Conservation (phyloP, 495 filamentous ascomycete species). For the Neurospora sublineolata region DNA sequence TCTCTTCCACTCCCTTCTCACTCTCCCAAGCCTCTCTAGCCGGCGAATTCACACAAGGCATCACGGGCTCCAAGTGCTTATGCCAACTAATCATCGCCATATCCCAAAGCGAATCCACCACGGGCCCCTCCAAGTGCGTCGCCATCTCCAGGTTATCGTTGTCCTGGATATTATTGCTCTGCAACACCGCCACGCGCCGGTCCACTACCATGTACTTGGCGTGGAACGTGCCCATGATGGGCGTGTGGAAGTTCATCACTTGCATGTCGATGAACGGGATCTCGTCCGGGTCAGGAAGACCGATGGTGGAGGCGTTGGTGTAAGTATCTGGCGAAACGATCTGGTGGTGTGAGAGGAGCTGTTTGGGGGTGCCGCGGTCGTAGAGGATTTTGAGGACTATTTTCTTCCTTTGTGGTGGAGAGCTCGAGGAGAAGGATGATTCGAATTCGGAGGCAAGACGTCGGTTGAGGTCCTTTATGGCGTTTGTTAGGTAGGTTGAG, state of each 20-base stretch:
- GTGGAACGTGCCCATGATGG: slow-evolving; percentile 64
- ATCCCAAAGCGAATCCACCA: slow-evolving; percentile 66
- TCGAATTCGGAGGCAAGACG: slow-evolving; percentile 47
- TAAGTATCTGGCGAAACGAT: slow-evolving; percentile 46
- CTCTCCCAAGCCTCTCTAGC: slow-evolving; percentile 23
- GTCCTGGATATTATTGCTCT: slow-evolving; percentile 71
- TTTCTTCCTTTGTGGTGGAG: slow-evolving; percentile 14
- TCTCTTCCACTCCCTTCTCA: not conserved
- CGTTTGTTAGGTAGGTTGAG: slow-evolving; percentile 53
- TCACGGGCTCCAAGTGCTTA: slow-evolving; percentile 47
- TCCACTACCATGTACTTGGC: slow-evolving; percentile 70
- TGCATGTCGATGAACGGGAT: slow-evolving; percentile 61
- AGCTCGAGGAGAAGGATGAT: not conserved
- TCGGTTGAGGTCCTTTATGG: slow-evolving; percentile 53
- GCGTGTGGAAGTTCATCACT: slow-evolving; percentile 65
- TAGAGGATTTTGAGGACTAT: slow-evolving; percentile 65
- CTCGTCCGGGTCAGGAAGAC: slow-evolving; percentile 47
- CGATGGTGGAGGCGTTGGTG: slow-evolving; percentile 38
- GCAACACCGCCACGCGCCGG: slow-evolving; percentile 50
- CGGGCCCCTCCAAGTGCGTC: slow-evolving; percentile 62
- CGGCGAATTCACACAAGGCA: slow-evolving; percentile 44
- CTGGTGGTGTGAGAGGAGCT: slow-evolving; percentile 52
- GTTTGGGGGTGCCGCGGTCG: slow-evolving; percentile 55
- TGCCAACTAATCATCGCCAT: slow-evolving; percentile 61
- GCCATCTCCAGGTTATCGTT: slow-evolving; percentile 76